These are phyloP conservation scores for Fusarium cicatricum DNA, from an alignment of 2,329 filamentous ascomycete genomes.

Conservation along the genomic window DNA sequence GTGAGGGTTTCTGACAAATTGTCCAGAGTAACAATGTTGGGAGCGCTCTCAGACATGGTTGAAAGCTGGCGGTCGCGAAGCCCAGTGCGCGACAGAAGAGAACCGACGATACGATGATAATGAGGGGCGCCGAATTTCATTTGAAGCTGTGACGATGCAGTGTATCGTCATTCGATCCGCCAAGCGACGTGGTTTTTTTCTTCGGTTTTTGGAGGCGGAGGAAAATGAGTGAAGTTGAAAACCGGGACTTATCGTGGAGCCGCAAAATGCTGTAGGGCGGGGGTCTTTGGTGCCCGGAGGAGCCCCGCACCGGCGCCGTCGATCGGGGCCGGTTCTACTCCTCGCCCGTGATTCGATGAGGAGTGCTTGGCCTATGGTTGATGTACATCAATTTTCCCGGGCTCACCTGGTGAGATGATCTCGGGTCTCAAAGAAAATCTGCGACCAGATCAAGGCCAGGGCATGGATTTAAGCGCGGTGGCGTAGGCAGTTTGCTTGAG, in stretches of 20 bases:
- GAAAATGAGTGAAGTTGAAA: slow-evolving; percentile 18
- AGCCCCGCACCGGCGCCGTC: slow-evolving; percentile 24
- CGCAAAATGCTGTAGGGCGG: slow-evolving; percentile 13
- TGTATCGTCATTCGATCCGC: background rate
- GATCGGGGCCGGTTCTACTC: slow-evolving; percentile 11
- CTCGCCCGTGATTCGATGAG: background rate
- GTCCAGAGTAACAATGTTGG: slow-evolving; percentile 60
- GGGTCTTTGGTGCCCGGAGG: slow-evolving; percentile 20
- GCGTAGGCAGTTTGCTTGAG: background rate
- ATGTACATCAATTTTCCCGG: background rate
- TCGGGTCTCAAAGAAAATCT: background rate
- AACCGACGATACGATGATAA: background rate
- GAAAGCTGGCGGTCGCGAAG: background rate
- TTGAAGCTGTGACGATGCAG: background rate
- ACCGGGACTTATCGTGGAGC: slow-evolving; percentile 15
- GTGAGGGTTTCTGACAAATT: slow-evolving; percentile 60
- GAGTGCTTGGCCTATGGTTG: background rate
- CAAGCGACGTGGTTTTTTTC: background rate
- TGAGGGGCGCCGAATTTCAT: background rate
- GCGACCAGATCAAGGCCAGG: background rate
- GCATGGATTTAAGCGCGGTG: slow-evolving; percentile 3
- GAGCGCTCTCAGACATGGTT: slow-evolving; percentile 42
- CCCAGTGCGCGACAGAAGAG: background rate
- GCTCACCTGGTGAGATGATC: background rate
- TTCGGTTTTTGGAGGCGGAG: background rate